phyloP scores from a whole-genome alignment of 2,329 filamentous ascomycete genomes.

The Diaporthe amygdali region DNA sequence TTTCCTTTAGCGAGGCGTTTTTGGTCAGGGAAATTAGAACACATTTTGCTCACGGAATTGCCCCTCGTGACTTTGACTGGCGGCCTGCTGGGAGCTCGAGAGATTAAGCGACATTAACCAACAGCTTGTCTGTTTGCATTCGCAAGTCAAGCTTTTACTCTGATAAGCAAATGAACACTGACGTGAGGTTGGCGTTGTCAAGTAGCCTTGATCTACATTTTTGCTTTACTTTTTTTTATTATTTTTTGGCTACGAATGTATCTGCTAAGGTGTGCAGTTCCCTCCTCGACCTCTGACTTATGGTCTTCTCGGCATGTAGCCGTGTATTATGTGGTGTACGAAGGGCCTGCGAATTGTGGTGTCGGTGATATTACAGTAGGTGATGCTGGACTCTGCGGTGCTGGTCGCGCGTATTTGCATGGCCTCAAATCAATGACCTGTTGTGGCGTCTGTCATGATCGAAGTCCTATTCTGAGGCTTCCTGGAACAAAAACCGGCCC shows the following conservation, averaged over 20 bases:
- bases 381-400: too few relatives aligned
- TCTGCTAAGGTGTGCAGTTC: background rate
- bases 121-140: background rate
- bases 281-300: background rate
- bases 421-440: background rate
- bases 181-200: background rate
- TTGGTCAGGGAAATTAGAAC: background rate
- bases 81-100: background rate
- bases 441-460: background rate
- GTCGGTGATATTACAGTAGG: background rate
- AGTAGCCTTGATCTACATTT: background rate
- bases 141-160: background rate
- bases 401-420: background rate
- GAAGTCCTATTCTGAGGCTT: background rate
- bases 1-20: slow-evolving; percentile 12
- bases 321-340: background rate
- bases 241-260: too few relatives aligned
- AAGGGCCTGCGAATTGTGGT: background rate
- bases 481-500: too few relatives aligned
- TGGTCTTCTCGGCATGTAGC: background rate
- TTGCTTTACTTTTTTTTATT: too few relatives aligned
- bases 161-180: background rate
- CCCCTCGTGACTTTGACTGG: background rate
- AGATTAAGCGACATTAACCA: background rate
- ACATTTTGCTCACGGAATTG: background rate